Conservation (phyloP, 805 yeast species). For the Candida adriatica region DNA sequence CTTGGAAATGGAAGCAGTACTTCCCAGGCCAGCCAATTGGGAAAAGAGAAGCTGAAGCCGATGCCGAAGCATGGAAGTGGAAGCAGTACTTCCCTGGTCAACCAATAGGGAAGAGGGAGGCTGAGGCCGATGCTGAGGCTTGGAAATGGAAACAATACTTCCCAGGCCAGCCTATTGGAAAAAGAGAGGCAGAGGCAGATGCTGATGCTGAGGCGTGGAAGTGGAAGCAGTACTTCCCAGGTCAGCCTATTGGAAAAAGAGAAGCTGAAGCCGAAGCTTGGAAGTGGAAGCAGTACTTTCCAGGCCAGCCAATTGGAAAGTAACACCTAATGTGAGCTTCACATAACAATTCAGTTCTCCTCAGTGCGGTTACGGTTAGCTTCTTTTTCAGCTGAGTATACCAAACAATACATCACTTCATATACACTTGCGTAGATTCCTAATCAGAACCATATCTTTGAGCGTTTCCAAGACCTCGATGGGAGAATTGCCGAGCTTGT, state of each 20-base stretch:
- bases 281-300: neutral
- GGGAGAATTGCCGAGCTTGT: no score
- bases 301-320: neutral
- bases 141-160: conserved; percentile 14
- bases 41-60: conserved; percentile 1
- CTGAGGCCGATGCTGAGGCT: conserved; percentile 11
- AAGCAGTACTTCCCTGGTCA: conserved; percentile 12
- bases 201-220: conserved; percentile 5
- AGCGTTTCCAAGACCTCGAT: no score
- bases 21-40: conserved; percentile 15
- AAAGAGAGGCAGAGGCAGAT: conserved; percentile 16
- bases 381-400: no score
- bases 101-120: conserved; percentile 9
- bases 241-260: conserved; percentile 16
- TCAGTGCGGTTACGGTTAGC: no score
- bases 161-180: conserved; percentile 16
- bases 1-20: conserved; percentile 15
- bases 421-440: no score
- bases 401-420: no score
- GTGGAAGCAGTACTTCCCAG: conserved; percentile 12
- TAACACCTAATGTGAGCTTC: no score
- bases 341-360: no score
- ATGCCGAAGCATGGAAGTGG: conserved; percentile 19
- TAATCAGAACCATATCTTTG: no score
- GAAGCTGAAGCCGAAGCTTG: neutral